Percentiles rank a stretch among this genome's conserved stretches.
Evolutionary conservation across 176 grass and related monocot species (phyloP).

Genomic region (Musa acuminata): DNA sequence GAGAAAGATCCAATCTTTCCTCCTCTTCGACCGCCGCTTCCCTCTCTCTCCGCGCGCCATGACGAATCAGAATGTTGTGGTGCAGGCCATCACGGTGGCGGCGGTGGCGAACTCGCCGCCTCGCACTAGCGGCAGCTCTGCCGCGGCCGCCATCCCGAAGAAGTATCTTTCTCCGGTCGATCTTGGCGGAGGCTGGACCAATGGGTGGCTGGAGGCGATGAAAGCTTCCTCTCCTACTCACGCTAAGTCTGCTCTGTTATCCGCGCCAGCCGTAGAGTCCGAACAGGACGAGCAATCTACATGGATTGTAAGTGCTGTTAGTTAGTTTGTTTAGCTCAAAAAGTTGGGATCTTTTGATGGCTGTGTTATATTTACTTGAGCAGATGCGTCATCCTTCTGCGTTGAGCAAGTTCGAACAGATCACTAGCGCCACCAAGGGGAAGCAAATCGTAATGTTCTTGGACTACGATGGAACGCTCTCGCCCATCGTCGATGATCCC

Average conservation of each 20-base stretch:
- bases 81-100: slow-evolving; percentile 22
- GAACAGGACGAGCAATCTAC: slow-evolving; percentile 43
- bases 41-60: slow-evolving; percentile 10
- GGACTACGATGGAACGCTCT: slow-evolving; percentile 84
- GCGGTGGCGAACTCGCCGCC: slow-evolving; percentile 32
- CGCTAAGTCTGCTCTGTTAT: slow-evolving; percentile 36
- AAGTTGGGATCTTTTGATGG: background rate
- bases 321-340: background rate
- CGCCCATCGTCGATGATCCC: slow-evolving; percentile 76
- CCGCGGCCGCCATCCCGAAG: slow-evolving; percentile 36
- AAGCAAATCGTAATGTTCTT: slow-evolving; percentile 75
- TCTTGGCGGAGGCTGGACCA: slow-evolving; percentile 24
- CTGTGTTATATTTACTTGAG: slow-evolving; percentile 1
- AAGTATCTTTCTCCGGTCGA: slow-evolving; percentile 46
- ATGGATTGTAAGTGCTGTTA: slow-evolving; percentile 37
- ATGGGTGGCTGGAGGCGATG: slow-evolving; percentile 58
- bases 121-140: slow-evolving; percentile 1
- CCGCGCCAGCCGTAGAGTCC: slow-evolving; percentile 3
- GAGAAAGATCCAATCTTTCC: background rate
- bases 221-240: slow-evolving; percentile 83
- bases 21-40: background rate
- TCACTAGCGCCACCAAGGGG: slow-evolving; percentile 43
- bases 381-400: slow-evolving; percentile 67
- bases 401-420: slow-evolving; percentile 48
- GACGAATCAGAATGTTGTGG: slow-evolving; percentile 65